phyloP scores from a whole-genome alignment of 257 asterid genomes.

The Primulina tabacum region DNA sequence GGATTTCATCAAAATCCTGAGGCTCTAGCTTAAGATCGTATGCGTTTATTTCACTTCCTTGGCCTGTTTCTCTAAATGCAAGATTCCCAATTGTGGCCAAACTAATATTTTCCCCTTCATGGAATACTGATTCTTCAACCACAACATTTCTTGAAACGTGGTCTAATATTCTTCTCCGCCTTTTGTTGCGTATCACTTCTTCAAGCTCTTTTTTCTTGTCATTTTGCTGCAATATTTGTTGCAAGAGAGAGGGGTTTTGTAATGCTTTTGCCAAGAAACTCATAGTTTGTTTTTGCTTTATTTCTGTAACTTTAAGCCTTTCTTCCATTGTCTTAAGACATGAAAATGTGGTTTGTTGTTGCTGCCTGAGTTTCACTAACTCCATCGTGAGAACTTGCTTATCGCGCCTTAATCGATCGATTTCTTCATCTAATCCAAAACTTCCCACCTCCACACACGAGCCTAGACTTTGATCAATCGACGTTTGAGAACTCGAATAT shows the following conservation, averaged over 20 bases:
- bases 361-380: conserved; percentile 63
- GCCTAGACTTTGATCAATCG: conserved; percentile 29
- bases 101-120: neutral
- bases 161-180: conserved; percentile 41
- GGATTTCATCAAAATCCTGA: conserved; percentile 13
- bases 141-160: conserved; percentile 19
- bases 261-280: conserved; percentile 59
- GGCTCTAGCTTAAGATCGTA: conserved; percentile 23
- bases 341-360: conserved; percentile 52
- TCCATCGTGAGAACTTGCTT: conserved; percentile 55
- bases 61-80: conserved; percentile 15
- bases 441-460: conserved; percentile 58
- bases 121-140: conserved; percentile 13
- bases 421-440: conserved; percentile 58
- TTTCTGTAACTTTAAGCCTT: conserved; percentile 52
- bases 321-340: conserved; percentile 46
- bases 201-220: conserved; percentile 45
- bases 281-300: conserved; percentile 56
- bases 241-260: conserved; percentile 49
- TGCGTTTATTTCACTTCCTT: conserved; percentile 19
- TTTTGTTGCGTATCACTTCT: conserved; percentile 36
- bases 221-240: conserved; percentile 42
- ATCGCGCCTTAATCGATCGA: conserved; percentile 57
- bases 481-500: conserved; percentile 21
- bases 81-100: conserved; percentile 26